phyloP scores from a whole-genome alignment of 192 early-diverging fungal species.

The Allomyces arbusculus region DNA sequence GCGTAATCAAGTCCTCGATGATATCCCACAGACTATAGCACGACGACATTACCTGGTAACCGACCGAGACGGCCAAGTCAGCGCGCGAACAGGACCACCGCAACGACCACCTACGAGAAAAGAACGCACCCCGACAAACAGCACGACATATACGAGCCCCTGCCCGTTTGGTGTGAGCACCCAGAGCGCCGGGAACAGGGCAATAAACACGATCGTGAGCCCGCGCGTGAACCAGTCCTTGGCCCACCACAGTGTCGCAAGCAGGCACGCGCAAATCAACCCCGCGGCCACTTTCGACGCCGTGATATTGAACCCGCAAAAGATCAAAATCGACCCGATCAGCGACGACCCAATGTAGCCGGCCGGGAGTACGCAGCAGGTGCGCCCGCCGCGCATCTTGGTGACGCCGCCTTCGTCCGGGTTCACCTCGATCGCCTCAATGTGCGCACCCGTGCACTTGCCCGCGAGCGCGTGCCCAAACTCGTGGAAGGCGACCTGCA shows the following conservation, averaged over 20 bases:
- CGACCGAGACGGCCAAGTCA: not conserved
- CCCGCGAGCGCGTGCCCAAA: constrained; percentile 83
- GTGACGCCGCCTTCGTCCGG: constrained; percentile 85
- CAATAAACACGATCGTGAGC: constrained; percentile 65
- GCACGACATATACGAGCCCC: constrained; percentile 71
- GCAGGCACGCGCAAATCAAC: constrained; percentile 62
- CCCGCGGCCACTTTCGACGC: constrained; percentile 74
- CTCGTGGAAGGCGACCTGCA: constrained; percentile 85
- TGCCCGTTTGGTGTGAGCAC: constrained; percentile 41
- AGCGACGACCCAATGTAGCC: constrained; percentile 79
- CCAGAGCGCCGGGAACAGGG: constrained; percentile 63
- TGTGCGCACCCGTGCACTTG: constrained; percentile 65
- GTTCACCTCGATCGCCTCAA: constrained; percentile 72
- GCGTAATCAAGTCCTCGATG: constrained; percentile 46
- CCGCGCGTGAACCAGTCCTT: constrained; percentile 67
- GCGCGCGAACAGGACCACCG: not conserved
- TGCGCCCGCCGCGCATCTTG: constrained; percentile 60
- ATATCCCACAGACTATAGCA: constrained; percentile 92
- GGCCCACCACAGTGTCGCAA: constrained; percentile 71
- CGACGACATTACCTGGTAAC: constrained; percentile 66
- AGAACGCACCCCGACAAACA: constrained; percentile 70
- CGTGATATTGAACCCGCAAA: constrained; percentile 70
- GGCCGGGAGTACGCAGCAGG: constrained; percentile 62
- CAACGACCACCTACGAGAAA: constrained; percentile 23
- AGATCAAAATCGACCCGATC: constrained; percentile 79